phyloP scores from a whole-genome alignment of 1,284 basidiomycete species.

The Puccinia novopanici region DNA sequence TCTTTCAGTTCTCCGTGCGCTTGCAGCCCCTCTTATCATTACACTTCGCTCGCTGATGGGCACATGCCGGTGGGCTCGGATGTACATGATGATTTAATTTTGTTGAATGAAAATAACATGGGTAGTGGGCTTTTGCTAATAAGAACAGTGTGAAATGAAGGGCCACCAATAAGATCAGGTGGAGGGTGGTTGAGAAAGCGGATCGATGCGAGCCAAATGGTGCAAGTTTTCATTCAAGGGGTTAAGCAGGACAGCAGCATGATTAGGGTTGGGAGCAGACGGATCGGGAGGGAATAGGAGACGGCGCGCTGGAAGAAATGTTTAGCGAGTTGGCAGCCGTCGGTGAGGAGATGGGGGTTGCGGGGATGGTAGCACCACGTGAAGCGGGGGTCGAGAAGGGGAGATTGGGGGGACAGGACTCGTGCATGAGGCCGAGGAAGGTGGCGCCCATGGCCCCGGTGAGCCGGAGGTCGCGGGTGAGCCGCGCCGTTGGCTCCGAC shows the following conservation, averaged over 20 bases:
- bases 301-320: slow-evolving; percentile 29
- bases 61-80: no score
- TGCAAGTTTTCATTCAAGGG: slow-evolving; percentile 16
- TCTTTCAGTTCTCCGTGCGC: no score
- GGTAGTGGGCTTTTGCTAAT: no score
- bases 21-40: no score
- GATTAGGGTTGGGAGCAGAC: neutral
- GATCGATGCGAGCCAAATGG: slow-evolving; percentile 5
- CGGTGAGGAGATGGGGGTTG: neutral
- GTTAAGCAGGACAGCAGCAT: neutral
- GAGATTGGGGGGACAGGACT: slow-evolving; percentile 9
- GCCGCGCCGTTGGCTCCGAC: neutral
- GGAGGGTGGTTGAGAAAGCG: neutral
- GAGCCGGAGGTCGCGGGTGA: slow-evolving; percentile 18
- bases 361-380: slow-evolving; percentile 11
- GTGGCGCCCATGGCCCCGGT: slow-evolving; percentile 34
- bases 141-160: no score
- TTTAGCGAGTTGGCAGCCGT: slow-evolving; percentile 19
- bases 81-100: no score
- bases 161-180: neutral
- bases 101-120: no score
- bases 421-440: slow-evolving; percentile 27
- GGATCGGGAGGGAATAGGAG: neutral
- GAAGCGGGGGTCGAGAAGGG: neutral
- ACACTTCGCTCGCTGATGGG: no score